A percentile compares a stretch with the other conserved stretches of the same genome.
Conservation (phyloP, 768 basidiomycete genomes). For the Pisolithus orientalis region DNA sequence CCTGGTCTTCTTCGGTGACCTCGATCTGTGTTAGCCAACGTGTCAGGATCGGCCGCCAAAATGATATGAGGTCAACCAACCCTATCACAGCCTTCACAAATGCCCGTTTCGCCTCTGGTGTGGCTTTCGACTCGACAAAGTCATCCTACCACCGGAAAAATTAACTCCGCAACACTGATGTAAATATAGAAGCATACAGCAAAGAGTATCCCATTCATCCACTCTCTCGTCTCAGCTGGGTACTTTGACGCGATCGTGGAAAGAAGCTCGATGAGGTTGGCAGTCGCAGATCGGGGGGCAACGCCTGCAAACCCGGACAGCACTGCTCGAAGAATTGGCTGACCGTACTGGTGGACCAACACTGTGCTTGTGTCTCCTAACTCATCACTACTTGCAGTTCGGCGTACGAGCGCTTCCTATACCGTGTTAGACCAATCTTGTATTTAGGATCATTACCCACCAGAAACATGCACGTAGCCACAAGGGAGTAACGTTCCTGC, state of each 20-base stretch:
- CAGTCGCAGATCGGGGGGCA: slow-evolving; percentile 76
- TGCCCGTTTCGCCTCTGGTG: slow-evolving; percentile 66
- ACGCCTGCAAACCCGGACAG: slow-evolving; percentile 78
- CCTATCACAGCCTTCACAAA: slow-evolving; percentile 67
- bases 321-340: slow-evolving; percentile 62
- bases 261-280: slow-evolving; percentile 80
- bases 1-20: slow-evolving; percentile 65
- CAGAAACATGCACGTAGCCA: slow-evolving; percentile 75
- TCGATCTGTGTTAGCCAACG: slow-evolving; percentile 40
- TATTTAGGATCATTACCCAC: slow-evolving; percentile 38
- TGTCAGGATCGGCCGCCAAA: not conserved
- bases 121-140: slow-evolving; percentile 70
- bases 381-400: slow-evolving; percentile 57
- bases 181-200: slow-evolving; percentile 36
- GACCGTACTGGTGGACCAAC: slow-evolving; percentile 51
- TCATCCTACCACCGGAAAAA: slow-evolving; percentile 42
- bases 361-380: slow-evolving; percentile 50
- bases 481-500: slow-evolving; percentile 83
- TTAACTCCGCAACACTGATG: slow-evolving; percentile 1
- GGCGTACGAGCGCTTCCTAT: slow-evolving; percentile 59
- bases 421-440: not conserved
- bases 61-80: slow-evolving; percentile 32
- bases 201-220: slow-evolving; percentile 71
- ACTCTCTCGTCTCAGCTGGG: slow-evolving; percentile 49
- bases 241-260: slow-evolving; percentile 57